Evolutionary conservation across 1,284 basidiomycete genomes (phyloP).

Genomic region (Puccinia hordei): DNA sequence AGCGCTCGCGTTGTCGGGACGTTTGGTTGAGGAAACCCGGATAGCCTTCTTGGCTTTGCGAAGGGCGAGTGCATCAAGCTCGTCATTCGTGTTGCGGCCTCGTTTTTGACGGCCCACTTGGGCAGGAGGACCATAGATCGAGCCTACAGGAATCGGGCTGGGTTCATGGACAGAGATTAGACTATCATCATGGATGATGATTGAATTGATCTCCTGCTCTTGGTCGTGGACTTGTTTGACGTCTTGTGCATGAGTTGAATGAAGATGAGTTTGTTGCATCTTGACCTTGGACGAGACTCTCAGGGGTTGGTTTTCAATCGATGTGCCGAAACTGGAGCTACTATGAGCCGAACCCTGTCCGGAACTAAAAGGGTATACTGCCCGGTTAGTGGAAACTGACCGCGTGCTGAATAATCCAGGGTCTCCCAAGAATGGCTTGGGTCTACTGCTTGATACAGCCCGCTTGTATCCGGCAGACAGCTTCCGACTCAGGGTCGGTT

Average conservation of each 20-base stretch:
- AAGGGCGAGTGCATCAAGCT: conserved; percentile 14
- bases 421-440: conserved; percentile 29
- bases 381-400: conserved; percentile 10
- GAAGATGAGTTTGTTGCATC: background rate
- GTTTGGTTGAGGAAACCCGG: conserved; percentile 1
- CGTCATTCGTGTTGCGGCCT: conserved; percentile 10
- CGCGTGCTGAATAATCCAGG: conserved; percentile 8
- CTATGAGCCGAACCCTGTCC: background rate
- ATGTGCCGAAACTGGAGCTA: background rate
- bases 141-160: background rate
- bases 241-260: background rate
- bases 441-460: conserved; percentile 41
- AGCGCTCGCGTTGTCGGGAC: background rate
- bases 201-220: conserved; percentile 29
- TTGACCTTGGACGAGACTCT: background rate
- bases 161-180: conserved; percentile 3
- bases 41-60: conserved; percentile 33
- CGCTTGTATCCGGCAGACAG: conserved; percentile 44
- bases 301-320: background rate
- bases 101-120: background rate
- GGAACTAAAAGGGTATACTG: conserved; percentile 1
- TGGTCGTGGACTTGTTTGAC: background rate
- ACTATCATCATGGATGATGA: conserved; percentile 41
- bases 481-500: conserved; percentile 44
- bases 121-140: conserved; percentile 5